These are phyloP conservation scores for Candida awuae DNA, from an alignment of 805 yeast genomes.

Conservation along the genomic window DNA sequence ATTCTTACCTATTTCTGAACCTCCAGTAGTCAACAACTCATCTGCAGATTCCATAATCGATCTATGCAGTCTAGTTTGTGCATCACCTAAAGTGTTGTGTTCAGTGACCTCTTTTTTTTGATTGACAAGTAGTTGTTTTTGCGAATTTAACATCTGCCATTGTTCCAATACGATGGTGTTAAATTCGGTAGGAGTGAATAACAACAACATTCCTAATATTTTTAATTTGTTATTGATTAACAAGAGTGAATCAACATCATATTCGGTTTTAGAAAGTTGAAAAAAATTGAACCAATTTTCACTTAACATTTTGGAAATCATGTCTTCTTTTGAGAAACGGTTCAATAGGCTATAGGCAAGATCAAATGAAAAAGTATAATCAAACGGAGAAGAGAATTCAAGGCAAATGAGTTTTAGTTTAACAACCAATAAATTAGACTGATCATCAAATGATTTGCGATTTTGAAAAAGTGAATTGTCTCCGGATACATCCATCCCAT, in stretches of 20 bases:
- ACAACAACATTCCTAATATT: conserved; percentile 44
- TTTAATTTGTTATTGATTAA: conserved; percentile 36
- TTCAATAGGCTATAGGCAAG: conserved; percentile 34
- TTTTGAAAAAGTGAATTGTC: conserved; percentile 7
- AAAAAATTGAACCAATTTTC: conserved; percentile 64
- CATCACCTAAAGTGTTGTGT: conserved; percentile 11
- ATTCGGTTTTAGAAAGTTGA: conserved; percentile 54
- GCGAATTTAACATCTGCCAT: conserved; percentile 45
- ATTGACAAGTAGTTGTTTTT: conserved; percentile 19
- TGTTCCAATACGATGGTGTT: conserved; percentile 49
- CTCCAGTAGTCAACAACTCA: conserved; percentile 18
- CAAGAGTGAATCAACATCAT: conserved; percentile 15
- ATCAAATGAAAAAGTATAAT: conserved; percentile 51
- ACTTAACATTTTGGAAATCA: conserved; percentile 13
- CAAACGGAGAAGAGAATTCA: conserved; percentile 57
- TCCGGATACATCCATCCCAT: conserved; percentile 29
- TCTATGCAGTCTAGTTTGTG: conserved; percentile 24
- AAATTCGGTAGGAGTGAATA: conserved; percentile 47
- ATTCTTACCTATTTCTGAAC: conserved; percentile 25
- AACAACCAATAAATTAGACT: conserved; percentile 20
- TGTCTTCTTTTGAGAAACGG: conserved; percentile 2
- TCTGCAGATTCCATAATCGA: conserved; percentile 24
- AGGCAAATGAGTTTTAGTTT: conserved; percentile 40
- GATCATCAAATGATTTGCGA: conserved; percentile 7
- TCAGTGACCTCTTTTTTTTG: not conserved